phyloP scores from a whole-genome alignment of 192 early-diverging fungal species.

The Rhizophlyctis rosea region DNA sequence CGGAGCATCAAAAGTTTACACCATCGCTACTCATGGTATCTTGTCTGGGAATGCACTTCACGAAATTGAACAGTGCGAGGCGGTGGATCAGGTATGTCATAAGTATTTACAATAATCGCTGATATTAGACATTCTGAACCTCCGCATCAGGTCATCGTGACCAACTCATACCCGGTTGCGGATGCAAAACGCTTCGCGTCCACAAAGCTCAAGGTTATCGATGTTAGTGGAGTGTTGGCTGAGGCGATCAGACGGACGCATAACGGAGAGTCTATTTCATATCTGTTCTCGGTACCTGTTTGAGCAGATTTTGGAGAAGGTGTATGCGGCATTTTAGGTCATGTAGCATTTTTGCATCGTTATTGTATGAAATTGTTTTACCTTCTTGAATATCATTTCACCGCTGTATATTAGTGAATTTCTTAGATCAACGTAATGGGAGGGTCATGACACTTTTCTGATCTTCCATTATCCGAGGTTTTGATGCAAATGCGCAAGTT shows the following conservation, averaged over 20 bases:
- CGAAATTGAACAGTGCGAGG: slow-evolving; percentile 77
- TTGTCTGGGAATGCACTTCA: slow-evolving; percentile 82
- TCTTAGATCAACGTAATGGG: too few species aligned
- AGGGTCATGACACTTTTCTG: too few species aligned
- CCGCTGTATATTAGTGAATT: too few species aligned
- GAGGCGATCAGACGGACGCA: slow-evolving; percentile 93
- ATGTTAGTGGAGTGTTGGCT: slow-evolving; percentile 84
- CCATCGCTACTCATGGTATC: slow-evolving; percentile 94
- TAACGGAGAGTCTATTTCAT: slow-evolving; percentile 92
- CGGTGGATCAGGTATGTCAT: slow-evolving; percentile 65
- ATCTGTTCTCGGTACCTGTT: slow-evolving; percentile 62
- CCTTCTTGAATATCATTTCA: too few species aligned
- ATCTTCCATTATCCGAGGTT: too few species aligned
- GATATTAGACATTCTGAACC: neutral
- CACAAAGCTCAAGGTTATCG: slow-evolving; percentile 80
- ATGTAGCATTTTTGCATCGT: too few species aligned
- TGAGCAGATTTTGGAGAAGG: too few species aligned
- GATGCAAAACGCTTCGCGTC: slow-evolving; percentile 64
- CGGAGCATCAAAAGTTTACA: slow-evolving; percentile 79
- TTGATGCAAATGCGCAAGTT: too few species aligned
- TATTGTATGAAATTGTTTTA: too few species aligned
- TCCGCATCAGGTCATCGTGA: slow-evolving; percentile 66
- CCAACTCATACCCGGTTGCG: slow-evolving; percentile 85
- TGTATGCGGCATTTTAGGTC: too few species aligned
- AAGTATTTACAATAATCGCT: neutral